phyloP scores from a whole-genome alignment of 345 rosid species.

The Triadica sebifera region DNA sequence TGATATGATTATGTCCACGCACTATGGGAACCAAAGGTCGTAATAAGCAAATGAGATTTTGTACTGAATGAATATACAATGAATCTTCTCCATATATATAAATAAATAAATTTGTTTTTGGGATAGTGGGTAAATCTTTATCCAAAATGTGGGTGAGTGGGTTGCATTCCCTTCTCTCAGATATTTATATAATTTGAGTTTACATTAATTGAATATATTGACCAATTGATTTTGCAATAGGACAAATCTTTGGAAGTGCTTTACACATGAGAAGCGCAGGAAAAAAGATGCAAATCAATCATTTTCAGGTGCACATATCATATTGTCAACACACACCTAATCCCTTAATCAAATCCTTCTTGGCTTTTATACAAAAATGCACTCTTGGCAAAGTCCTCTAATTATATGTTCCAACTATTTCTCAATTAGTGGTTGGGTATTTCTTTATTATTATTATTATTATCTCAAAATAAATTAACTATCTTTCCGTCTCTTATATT shows the following conservation, averaged over 20 bases:
- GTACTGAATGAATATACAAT: too few species aligned
- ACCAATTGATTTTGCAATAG: conserved; percentile 12
- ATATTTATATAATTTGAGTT: not conserved
- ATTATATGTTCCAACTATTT: not conserved
- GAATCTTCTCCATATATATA: too few species aligned
- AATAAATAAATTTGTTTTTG: not conserved
- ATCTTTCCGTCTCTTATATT: too few species aligned
- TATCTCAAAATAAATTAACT: too few species aligned
- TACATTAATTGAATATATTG: not conserved
- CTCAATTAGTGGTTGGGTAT: too few species aligned
- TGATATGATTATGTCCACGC: conserved; percentile 38
- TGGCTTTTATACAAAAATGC: not conserved
- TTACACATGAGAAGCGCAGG: conserved; percentile 18
- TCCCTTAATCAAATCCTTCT: not conserved
- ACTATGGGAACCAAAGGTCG: conserved; percentile 18
- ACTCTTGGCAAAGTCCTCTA: not conserved
- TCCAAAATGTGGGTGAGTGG: not conserved
- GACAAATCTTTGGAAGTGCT: conserved; percentile 26
- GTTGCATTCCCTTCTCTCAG: not conserved
- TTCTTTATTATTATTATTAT: too few species aligned
- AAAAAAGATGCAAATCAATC: not conserved
- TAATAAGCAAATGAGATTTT: not conserved
- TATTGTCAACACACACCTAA: not conserved
- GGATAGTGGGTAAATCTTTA: conserved; percentile 6
- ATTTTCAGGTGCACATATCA: conserved; percentile 10